Conservation (phyloP, 495 filamentous ascomycete genomes). For the Penicillium ucsense region DNA sequence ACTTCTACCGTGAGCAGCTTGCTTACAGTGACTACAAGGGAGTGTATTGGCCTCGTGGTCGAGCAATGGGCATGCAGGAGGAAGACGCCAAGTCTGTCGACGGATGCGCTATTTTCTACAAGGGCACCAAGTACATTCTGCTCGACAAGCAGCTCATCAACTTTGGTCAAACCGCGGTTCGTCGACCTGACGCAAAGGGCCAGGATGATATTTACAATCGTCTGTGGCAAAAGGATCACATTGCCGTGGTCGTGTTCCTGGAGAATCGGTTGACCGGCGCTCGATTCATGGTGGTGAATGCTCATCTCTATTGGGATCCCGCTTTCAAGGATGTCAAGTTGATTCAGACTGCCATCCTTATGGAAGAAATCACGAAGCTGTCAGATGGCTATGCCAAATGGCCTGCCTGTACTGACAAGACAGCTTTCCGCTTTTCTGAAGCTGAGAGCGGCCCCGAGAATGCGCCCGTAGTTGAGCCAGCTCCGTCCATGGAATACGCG, state of each 20-base stretch:
- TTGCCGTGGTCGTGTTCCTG: conserved; percentile 80
- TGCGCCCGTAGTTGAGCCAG: conserved; percentile 41
- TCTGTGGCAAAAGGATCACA: conserved; percentile 95
- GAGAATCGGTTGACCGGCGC: conserved; percentile 83
- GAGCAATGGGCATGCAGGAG: conserved; percentile 83
- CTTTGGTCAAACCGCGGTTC: conserved; percentile 84
- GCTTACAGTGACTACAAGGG: conserved; percentile 84
- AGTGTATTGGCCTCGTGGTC: conserved; percentile 76
- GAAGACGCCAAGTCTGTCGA: conserved; percentile 80
- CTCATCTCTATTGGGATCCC: conserved; percentile 91
- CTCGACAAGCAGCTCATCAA: conserved; percentile 90
- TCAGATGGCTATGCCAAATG: conserved; percentile 73
- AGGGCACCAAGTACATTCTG: conserved; percentile 78
- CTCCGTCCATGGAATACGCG: conserved; percentile 67
- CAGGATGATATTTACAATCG: conserved; percentile 95
- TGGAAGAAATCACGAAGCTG: conserved; percentile 77
- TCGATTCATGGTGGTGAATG: conserved; percentile 83
- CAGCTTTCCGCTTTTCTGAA: conserved; percentile 54
- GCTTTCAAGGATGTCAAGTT: conserved; percentile 86
- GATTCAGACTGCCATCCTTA: conserved; percentile 85
- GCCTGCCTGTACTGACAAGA: conserved; percentile 71
- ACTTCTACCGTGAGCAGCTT: conserved; percentile 74
- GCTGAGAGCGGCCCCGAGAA: conserved; percentile 46
- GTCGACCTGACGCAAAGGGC: conserved; percentile 87
- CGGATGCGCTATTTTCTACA: conserved; percentile 95